phyloP scores from a whole-genome alignment of 2,329 filamentous ascomycete species.

The Aureobasidium subglaciale region DNA sequence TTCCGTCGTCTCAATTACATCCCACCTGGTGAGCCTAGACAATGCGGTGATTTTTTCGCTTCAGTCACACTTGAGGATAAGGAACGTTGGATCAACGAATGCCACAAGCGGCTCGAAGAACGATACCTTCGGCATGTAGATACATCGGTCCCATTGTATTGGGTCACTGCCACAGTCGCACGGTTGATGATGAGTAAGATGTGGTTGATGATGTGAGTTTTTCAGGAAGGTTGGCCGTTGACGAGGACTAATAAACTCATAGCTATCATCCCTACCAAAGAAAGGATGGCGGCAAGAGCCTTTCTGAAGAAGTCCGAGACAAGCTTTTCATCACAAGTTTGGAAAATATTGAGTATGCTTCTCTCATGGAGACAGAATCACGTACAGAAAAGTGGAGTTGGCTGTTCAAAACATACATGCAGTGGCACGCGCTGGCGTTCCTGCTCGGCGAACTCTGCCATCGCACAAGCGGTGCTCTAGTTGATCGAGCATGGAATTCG shows the following conservation, averaged over 20 bases:
- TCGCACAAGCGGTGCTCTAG: constrained; percentile 48
- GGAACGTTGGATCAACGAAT: constrained; percentile 44
- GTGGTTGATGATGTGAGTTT: constrained; percentile 55
- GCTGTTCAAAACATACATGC: constrained; percentile 58
- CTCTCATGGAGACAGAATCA: constrained; percentile 57
- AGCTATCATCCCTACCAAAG: constrained; percentile 63
- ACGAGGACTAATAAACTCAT: background rate
- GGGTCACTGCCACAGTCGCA: constrained; percentile 61
- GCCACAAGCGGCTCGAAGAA: constrained; percentile 41
- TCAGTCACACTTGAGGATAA: constrained; percentile 41
- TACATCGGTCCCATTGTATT: constrained; percentile 54
- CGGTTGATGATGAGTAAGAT: constrained; percentile 71
- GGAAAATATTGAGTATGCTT: constrained; percentile 66
- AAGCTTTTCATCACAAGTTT: constrained; percentile 65
- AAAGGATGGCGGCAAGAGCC: constrained; percentile 47
- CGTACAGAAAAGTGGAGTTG: constrained; percentile 57
- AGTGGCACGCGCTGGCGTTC: constrained; percentile 59
- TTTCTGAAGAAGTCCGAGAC: constrained; percentile 58
- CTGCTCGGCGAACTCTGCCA: constrained; percentile 54
- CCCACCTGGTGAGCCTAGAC: constrained; percentile 35
- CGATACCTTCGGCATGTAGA: constrained; percentile 47
- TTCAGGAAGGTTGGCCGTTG: too few species aligned
- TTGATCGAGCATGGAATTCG: constrained; percentile 55
- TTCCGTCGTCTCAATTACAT: constrained; percentile 40
- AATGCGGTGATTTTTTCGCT: constrained; percentile 37